A percentile compares a stretch with the other conserved stretches of the same genome.
These are phyloP conservation scores for Myxozyma nipponensis DNA, from an alignment of 805 yeast genomes.

Conservation along the genomic window DNA sequence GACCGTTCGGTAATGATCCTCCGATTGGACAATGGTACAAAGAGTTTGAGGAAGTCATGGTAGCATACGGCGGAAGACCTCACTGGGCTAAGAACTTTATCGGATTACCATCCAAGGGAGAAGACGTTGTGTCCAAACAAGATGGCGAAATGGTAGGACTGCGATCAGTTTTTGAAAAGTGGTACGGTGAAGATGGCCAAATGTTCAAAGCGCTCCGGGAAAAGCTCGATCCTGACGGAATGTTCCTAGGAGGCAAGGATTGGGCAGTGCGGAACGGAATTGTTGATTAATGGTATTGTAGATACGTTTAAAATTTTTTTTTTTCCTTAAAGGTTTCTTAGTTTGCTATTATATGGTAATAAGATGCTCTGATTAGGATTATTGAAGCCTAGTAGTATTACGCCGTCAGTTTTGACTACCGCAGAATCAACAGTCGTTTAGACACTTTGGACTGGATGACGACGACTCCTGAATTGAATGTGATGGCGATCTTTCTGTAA, in stretches of 20 bases:
- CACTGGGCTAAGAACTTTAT: slow-evolving; percentile 98
- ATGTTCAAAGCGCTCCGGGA: slow-evolving; percentile 61
- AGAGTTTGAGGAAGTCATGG: slow-evolving; percentile 73
- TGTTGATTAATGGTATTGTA: neutral
- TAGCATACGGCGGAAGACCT: slow-evolving; percentile 83
- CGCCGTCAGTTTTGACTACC: too few species aligned
- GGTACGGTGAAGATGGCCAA: slow-evolving; percentile 73
- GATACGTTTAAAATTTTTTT: too few species aligned
- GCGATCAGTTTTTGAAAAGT: slow-evolving; percentile 58
- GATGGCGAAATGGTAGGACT: slow-evolving; percentile 80
- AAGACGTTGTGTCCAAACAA: slow-evolving; percentile 31
- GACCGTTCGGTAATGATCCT: slow-evolving; percentile 80
- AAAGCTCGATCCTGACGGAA: slow-evolving; percentile 73
- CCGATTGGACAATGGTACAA: slow-evolving; percentile 73
- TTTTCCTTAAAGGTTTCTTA: too few species aligned
- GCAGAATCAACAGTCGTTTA: too few species aligned
- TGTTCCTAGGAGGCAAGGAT: slow-evolving; percentile 68
- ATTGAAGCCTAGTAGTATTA: too few species aligned
- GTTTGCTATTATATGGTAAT: too few species aligned
- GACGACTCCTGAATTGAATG: too few species aligned
- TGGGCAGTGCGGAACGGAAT: slow-evolving; percentile 82
- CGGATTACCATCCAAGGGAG: slow-evolving; percentile 49
- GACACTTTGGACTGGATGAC: too few species aligned
- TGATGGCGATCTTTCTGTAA: too few species aligned
- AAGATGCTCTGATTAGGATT: too few species aligned